Percentiles rank a stretch among this genome's conserved stretches.
These are phyloP conservation scores for Diatrype stigma DNA, from an alignment of 2,329 filamentous ascomycete species.

Conservation along the genomic window DNA sequence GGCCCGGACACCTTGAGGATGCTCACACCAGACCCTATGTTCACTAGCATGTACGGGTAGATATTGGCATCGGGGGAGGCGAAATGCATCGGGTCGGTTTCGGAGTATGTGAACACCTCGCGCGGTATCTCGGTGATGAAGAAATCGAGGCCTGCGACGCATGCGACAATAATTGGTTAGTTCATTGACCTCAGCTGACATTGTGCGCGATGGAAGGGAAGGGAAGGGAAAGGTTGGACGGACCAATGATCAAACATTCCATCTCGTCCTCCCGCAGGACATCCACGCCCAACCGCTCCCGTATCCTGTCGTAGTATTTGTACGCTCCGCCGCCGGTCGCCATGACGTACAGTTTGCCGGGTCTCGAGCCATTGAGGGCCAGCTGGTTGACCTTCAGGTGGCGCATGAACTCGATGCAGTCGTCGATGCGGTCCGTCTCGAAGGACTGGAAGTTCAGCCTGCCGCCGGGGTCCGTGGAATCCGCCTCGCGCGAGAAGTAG, in stretches of 20 bases:
- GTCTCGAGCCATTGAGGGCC: constrained; percentile 66
- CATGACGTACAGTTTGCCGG: constrained; percentile 80
- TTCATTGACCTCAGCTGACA: neutral
- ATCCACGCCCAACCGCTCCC: constrained; percentile 76
- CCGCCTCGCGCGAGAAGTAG: constrained; percentile 88
- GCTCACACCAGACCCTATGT: constrained; percentile 94
- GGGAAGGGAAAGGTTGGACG: constrained; percentile 17
- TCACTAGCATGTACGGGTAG: constrained; percentile 95
- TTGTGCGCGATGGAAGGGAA: neutral
- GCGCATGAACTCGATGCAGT: constrained; percentile 88
- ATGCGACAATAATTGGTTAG: constrained; percentile 11
- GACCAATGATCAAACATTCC: constrained; percentile 95
- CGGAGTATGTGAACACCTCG: constrained; percentile 96
- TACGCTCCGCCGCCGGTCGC: constrained; percentile 94
- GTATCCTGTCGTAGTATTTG: constrained; percentile 93
- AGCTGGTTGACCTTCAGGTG: constrained; percentile 79
- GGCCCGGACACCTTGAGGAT: constrained; percentile 97
- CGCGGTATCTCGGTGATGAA: constrained; percentile 97
- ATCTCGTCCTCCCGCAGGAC: constrained; percentile 95
- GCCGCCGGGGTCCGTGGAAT: constrained; percentile 75
- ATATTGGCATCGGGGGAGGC: constrained; percentile 72
- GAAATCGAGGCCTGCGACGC: constrained; percentile 75
- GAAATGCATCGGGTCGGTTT: constrained; percentile 86
- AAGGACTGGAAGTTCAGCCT: constrained; percentile 94
- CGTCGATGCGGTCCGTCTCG: constrained; percentile 90